Conservation (phyloP, 1,139 yeast species). For the Magnusiomyces fungicola region DNA sequence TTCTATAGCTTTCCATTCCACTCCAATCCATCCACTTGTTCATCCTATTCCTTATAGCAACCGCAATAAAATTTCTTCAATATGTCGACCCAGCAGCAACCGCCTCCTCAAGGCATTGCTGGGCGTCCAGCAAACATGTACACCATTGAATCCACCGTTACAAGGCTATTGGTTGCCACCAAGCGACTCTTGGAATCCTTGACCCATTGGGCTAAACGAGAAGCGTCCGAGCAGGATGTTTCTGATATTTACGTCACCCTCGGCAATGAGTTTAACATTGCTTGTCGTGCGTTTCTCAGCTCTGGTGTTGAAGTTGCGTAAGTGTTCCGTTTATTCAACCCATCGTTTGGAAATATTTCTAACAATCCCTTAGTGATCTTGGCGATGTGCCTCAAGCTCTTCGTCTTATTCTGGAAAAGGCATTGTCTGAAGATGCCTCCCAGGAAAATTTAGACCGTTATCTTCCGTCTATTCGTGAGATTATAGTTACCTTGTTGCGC, state of each 20-base stretch:
- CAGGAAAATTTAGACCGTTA: conserved; percentile 75
- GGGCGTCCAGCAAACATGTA: conserved; percentile 32
- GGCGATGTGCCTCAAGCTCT: conserved; percentile 72
- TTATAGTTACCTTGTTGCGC: conserved; percentile 73
- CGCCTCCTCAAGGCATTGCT: not conserved
- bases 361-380: conserved; percentile 39
- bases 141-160: conserved; percentile 77
- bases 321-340: conserved; percentile 6
- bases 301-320: conserved; percentile 57
- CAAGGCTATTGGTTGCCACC: conserved; percentile 77
- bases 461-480: conserved; percentile 78
- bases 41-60: no score
- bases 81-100: not conserved
- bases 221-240: conserved; percentile 74
- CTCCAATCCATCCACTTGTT: no score
- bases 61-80: no score
- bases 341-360: not conserved
- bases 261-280: conserved; percentile 89
- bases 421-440: conserved; percentile 79
- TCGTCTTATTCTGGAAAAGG: conserved; percentile 74
- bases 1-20: no score
- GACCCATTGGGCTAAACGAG: conserved; percentile 83
- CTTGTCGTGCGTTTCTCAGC: conserved; percentile 63
- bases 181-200: conserved; percentile 77
- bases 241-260: conserved; percentile 87